These are phyloP conservation scores for Cystofilobasidium ferigula DNA, from an alignment of 768 basidiomycete genomes.

Conservation along the genomic window DNA sequence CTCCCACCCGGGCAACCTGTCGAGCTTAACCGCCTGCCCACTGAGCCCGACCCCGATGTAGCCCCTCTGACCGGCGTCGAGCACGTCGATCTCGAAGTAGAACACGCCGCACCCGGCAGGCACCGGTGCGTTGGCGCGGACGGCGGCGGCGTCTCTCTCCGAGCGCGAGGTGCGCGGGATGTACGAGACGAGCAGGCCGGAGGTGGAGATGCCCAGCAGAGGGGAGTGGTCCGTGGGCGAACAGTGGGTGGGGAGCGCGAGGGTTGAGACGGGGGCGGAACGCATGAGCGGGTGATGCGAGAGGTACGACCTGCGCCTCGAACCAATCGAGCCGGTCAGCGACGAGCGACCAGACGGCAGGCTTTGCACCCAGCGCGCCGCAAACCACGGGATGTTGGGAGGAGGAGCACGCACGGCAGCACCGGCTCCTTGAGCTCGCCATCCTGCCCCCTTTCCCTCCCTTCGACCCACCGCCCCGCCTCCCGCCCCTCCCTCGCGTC, in stretches of 20 bases:
- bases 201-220: slow-evolving; percentile 14
- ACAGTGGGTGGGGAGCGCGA: slow-evolving; percentile 23
- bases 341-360: too few species aligned
- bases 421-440: too few species aligned
- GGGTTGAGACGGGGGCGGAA: background rate
- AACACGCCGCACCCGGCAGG: slow-evolving; percentile 82
- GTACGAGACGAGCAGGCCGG: slow-evolving; percentile 3
- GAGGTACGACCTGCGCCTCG: background rate
- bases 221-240: slow-evolving; percentile 22
- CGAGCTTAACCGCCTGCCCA: slow-evolving; percentile 27
- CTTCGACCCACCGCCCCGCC: background rate
- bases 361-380: too few species aligned
- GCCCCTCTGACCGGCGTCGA: slow-evolving; percentile 68
- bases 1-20: slow-evolving; percentile 38
- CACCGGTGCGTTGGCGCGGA: slow-evolving; percentile 63
- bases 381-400: too few species aligned
- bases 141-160: slow-evolving; percentile 75
- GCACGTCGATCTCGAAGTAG: slow-evolving; percentile 83
- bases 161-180: slow-evolving; percentile 12
- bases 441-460: too few species aligned
- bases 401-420: too few species aligned
- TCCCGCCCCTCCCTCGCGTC: background rate
- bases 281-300: slow-evolving; percentile 15
- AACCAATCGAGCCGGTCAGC: too few species aligned
- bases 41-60: slow-evolving; percentile 45